phyloP scores from a whole-genome alignment of 148 eudicot species.

The Pharnaceum exiguum region DNA sequence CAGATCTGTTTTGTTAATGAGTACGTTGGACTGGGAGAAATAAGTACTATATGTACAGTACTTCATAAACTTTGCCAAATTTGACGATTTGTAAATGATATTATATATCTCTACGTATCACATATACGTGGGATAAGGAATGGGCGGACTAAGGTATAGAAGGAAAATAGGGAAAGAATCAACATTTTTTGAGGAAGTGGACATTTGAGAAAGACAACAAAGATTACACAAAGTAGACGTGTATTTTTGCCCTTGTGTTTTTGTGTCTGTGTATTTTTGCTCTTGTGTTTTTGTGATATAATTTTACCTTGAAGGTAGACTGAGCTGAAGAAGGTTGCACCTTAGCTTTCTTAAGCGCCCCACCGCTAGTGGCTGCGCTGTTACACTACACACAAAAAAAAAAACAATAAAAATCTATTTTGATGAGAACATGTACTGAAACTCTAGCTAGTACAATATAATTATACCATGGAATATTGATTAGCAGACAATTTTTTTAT shows the following conservation, averaged over 20 bases:
- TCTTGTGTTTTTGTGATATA: conserved; percentile 2
- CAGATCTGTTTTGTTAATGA: too few species aligned
- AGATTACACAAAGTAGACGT: conserved; percentile 41
- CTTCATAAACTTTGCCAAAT: too few species aligned
- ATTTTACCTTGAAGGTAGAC: conserved; percentile 66
- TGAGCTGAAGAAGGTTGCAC: conserved; percentile 67
- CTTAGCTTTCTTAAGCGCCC: conserved; percentile 67
- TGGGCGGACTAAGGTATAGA: background rate
- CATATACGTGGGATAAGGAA: conserved; percentile 16
- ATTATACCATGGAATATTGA: conserved; percentile 1
- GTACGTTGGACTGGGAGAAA: too few species aligned
- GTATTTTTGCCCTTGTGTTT: conserved; percentile 19
- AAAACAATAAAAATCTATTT: background rate
- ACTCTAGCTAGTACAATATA: background rate
- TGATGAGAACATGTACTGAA: background rate
- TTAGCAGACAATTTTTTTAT: background rate
- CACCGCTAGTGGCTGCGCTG: conserved; percentile 55
- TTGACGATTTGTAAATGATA: too few species aligned
- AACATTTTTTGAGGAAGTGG: conserved; percentile 28
- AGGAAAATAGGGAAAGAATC: conserved; percentile 34
- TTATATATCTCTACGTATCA: too few species aligned
- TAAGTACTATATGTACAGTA: too few species aligned
- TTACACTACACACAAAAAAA: conserved; percentile 41
- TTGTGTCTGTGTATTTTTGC: conserved; percentile 32
- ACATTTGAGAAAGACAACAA: conserved; percentile 65